Conservation (phyloP, 495 filamentous ascomycete species). For the Aspergillus heteromorphus region DNA sequence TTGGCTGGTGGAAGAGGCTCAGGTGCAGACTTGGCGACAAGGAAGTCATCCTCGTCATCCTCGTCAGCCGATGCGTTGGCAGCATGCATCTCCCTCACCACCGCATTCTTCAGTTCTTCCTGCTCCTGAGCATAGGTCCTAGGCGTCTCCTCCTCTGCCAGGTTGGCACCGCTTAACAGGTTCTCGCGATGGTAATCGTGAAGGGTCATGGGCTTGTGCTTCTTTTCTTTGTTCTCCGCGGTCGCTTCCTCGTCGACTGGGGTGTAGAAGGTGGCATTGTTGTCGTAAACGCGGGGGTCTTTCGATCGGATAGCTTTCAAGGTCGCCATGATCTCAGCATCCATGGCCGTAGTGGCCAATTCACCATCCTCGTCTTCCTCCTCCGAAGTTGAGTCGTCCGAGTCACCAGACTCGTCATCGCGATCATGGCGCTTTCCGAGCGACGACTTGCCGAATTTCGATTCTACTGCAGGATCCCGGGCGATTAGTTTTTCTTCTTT, state of each 20-base stretch:
- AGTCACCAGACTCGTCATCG: slow-evolving; percentile 34
- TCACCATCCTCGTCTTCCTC: slow-evolving; percentile 87
- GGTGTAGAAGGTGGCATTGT: slow-evolving; percentile 67
- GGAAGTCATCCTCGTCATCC: slow-evolving; percentile 67
- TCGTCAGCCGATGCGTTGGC: slow-evolving; percentile 45
- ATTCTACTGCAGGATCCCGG: slow-evolving; percentile 57
- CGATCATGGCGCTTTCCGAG: slow-evolving; percentile 28
- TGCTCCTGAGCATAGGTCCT: slow-evolving; percentile 83
- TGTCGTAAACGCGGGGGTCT: slow-evolving; percentile 86
- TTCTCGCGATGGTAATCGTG: slow-evolving; percentile 88
- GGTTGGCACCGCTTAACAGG: slow-evolving; percentile 58
- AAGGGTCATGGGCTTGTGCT: slow-evolving; percentile 80
- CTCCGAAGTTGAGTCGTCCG: slow-evolving; percentile 59
- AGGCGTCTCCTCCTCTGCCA: slow-evolving; percentile 52
- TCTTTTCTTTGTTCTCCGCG: slow-evolving; percentile 38
- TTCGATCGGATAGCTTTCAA: slow-evolving; percentile 81
- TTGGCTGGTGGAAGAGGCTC: slow-evolving; percentile 36
- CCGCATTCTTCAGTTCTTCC: slow-evolving; percentile 65
- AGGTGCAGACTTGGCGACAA: slow-evolving; percentile 49
- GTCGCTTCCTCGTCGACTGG: slow-evolving; percentile 49
- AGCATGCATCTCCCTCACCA: slow-evolving; percentile 76
- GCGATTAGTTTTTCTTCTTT: slow-evolving; percentile 9
- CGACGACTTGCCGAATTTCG: slow-evolving; percentile 67
- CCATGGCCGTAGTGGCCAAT: slow-evolving; percentile 72
- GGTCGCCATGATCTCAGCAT: slow-evolving; percentile 79